Evolutionary conservation across 2,329 filamentous ascomycete genomes (phyloP).

Genomic region (Aspergillus quadrilineatus): DNA sequence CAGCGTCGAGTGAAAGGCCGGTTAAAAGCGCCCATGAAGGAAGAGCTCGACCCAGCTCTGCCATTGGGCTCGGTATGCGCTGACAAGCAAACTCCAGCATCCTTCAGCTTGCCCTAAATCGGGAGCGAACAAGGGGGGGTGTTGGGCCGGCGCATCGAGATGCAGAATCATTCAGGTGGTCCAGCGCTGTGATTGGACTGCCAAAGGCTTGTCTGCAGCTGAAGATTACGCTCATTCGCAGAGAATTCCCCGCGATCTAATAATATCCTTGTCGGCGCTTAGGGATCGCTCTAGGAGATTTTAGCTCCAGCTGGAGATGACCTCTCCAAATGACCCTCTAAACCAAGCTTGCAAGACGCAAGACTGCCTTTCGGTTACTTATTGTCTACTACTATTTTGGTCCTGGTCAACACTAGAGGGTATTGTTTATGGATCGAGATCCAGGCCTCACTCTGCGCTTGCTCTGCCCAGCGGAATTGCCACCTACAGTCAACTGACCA

Average conservation of each 20-base stretch:
- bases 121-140: neutral
- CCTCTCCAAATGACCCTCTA: neutral
- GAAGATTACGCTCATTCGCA: slow-evolving; percentile 8
- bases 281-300: slow-evolving; percentile 11
- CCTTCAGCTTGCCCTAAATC: neutral
- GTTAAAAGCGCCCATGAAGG: slow-evolving; percentile 11
- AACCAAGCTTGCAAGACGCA: neutral
- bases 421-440: slow-evolving; percentile 2
- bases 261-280: slow-evolving; percentile 14
- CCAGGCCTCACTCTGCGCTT: slow-evolving; percentile 5
- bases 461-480: neutral
- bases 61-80: slow-evolving; percentile 15
- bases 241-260: slow-evolving; percentile 10
- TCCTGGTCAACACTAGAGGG: neutral
- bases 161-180: neutral
- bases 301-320: slow-evolving; percentile 1
- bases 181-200: slow-evolving; percentile 2
- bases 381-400: neutral
- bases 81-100: slow-evolving; percentile 9
- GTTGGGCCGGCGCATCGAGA: slow-evolving; percentile 1
- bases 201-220: neutral
- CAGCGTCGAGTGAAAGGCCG: slow-evolving; percentile 9
- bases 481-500: neutral
- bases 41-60: slow-evolving; percentile 4
- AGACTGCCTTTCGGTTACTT: neutral